These are phyloP conservation scores for Aspergillus novoparasiticus DNA, from an alignment of 2,329 filamentous ascomycete genomes.

Conservation along the genomic window DNA sequence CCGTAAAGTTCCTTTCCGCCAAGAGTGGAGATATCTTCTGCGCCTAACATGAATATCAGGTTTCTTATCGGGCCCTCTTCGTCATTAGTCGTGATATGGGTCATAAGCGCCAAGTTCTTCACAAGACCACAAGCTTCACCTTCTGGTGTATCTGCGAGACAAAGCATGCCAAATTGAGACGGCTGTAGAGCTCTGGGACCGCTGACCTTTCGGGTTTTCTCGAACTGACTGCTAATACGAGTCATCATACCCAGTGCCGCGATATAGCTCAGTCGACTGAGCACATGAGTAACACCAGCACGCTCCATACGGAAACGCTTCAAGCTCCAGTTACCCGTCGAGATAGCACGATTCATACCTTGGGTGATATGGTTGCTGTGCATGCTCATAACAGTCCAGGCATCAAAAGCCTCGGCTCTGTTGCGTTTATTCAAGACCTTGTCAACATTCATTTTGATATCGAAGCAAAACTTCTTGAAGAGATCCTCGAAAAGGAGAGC, in stretches of 20 bases:
- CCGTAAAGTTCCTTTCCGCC: conserved; percentile 85
- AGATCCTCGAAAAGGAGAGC: conserved; percentile 94
- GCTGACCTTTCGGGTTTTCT: conserved; percentile 96
- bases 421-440: conserved; percentile 94
- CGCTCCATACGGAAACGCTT: conserved; percentile 99
- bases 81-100: conserved; percentile 95
- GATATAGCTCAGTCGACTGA: conserved; percentile 95
- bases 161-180: conserved; percentile 98
- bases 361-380: conserved; percentile 86
- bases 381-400: conserved; percentile 78
- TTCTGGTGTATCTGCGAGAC: conserved; percentile 95
- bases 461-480: conserved; percentile 91
- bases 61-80: conserved; percentile 88
- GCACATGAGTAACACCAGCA: conserved; percentile 92
- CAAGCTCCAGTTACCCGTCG: conserved; percentile 96
- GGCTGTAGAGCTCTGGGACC: conserved; percentile 94
- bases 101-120: conserved; percentile 98
- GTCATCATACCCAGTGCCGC: conserved; percentile 99
- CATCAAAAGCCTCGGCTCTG: conserved; percentile 84
- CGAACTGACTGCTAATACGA: conserved; percentile 95
- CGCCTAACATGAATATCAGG: conserved; percentile 82
- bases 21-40: conserved; percentile 77
- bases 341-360: conserved; percentile 93
- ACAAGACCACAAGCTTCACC: conserved; percentile 97
- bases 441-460: conserved; percentile 91